Evolutionary conservation across 2,329 filamentous ascomycete species (phyloP).

Genomic region (Cryphonectria naterciae): DNA sequence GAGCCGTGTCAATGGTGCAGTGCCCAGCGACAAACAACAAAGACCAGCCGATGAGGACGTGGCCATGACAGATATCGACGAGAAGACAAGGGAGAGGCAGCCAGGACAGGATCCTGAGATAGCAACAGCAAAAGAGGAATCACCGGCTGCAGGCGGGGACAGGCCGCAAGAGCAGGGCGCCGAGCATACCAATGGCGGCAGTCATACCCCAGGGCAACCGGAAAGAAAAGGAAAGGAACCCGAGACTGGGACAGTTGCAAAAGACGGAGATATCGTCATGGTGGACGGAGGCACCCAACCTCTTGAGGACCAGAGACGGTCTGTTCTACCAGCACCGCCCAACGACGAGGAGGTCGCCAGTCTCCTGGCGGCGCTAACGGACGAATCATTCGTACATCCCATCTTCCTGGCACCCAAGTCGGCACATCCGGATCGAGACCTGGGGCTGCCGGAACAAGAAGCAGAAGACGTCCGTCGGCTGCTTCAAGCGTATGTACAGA

Average conservation of each 20-base stretch:
- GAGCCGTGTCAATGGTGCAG: neutral
- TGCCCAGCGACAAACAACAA: neutral
- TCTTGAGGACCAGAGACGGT: neutral
- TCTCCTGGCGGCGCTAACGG: conserved; percentile 30
- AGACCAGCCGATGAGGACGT: conserved; percentile 31
- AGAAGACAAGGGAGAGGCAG: conserved; percentile 20
- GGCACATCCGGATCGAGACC: conserved; percentile 68
- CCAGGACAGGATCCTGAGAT: neutral
- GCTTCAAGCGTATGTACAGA: conserved; percentile 78
- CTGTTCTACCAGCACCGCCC: conserved; percentile 11
- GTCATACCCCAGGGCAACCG: neutral
- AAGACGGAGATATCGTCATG: conserved; percentile 24
- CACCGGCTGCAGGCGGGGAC: neutral
- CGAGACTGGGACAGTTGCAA: conserved; percentile 7
- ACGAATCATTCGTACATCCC: conserved; percentile 68
- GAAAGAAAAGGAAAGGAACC: conserved; percentile 25
- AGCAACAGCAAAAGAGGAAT: neutral
- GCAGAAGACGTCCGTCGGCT: conserved; percentile 78
- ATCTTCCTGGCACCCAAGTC: conserved; percentile 70
- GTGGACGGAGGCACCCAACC: conserved; percentile 11
- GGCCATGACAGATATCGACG: conserved; percentile 31
- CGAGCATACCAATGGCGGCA: conserved; percentile 18
- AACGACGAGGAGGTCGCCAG: conserved; percentile 24
- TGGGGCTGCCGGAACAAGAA: conserved; percentile 72
- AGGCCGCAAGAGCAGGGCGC: neutral